Conservation (phyloP, 2,329 filamentous ascomycete genomes). For the Claviceps purpurea region DNA sequence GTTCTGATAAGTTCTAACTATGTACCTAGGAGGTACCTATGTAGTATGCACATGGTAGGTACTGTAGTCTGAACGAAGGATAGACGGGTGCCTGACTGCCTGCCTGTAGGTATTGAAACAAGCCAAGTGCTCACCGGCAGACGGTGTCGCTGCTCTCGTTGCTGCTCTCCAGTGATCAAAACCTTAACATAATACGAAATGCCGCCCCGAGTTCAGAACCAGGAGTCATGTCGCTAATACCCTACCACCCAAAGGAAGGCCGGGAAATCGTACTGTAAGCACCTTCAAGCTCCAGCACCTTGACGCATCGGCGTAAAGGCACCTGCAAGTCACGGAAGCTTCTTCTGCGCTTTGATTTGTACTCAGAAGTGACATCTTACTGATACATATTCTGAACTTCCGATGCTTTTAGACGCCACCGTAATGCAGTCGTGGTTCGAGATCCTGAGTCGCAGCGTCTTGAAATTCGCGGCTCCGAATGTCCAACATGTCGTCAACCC, state of each 20-base stretch:
- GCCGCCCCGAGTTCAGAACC: not conserved
- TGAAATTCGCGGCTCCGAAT: constrained; percentile 66
- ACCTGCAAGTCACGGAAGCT: not conserved
- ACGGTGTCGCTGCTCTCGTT: not conserved
- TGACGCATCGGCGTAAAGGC: not conserved
- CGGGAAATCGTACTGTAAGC: constrained; percentile 71
- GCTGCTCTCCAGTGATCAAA: not conserved
- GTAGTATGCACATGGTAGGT: too few species aligned
- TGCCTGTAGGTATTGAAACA: too few species aligned
- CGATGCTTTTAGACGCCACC: constrained; percentile 55
- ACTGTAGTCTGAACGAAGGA: too few species aligned
- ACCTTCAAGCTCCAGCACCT: constrained; percentile 6
- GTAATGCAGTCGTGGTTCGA: constrained; percentile 82
- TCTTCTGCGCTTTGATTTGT: not conserved
- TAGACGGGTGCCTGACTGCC: too few species aligned
- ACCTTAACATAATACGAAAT: not conserved
- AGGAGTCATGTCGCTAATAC: constrained; percentile 53
- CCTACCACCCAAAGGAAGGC: constrained; percentile 59
- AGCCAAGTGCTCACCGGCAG: not conserved
- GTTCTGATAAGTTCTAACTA: too few species aligned
- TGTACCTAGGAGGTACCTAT: too few species aligned
- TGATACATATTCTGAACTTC: not conserved
- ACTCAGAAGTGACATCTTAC: not conserved
- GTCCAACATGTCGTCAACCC: constrained; percentile 81
- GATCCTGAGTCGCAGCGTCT: constrained; percentile 76